Percentiles rank a stretch among this genome's conserved stretches.
phyloP scores from a whole-genome alignment of 2,329 filamentous ascomycete genomes.

The Exophiala mesophila region DNA sequence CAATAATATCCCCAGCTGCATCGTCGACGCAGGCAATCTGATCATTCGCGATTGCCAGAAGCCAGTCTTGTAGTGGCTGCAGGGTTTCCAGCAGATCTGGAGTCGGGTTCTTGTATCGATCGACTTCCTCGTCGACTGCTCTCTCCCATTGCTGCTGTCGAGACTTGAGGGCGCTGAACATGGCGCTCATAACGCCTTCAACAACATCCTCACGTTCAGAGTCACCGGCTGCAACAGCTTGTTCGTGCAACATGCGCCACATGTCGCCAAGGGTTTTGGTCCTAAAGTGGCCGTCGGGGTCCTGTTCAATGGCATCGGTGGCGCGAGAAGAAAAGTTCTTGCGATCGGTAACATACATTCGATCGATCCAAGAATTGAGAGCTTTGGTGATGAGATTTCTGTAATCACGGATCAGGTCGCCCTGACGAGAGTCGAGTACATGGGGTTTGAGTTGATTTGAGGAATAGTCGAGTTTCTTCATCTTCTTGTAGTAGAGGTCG shows the following conservation, averaged over 20 bases:
- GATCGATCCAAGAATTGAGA: slow-evolving; percentile 95
- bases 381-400: slow-evolving; percentile 91
- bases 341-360: slow-evolving; percentile 77
- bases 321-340: slow-evolving; percentile 75
- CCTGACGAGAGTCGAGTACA: slow-evolving; percentile 82
- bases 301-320: slow-evolving; percentile 75
- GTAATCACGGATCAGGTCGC: slow-evolving; percentile 89
- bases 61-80: slow-evolving; percentile 76
- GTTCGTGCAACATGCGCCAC: slow-evolving; percentile 96
- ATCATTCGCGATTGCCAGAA: slow-evolving; percentile 94
- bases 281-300: slow-evolving; percentile 84
- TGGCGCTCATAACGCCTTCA: slow-evolving; percentile 91
- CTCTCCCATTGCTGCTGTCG: slow-evolving; percentile 83
- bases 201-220: slow-evolving; percentile 85
- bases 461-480: slow-evolving; percentile 79
- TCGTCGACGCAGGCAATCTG: slow-evolving; percentile 98
- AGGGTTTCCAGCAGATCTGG: slow-evolving; percentile 59
- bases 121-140: slow-evolving; percentile 80
- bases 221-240: slow-evolving; percentile 76
- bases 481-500: slow-evolving; percentile 93
- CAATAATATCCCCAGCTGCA: slow-evolving; percentile 63
- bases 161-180: slow-evolving; percentile 79
- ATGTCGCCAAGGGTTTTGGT: slow-evolving; percentile 89
- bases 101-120: slow-evolving; percentile 59
- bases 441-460: slow-evolving; percentile 75